These are phyloP conservation scores for Borovskyia barvae DNA, from an alignment of 208 protist species.

Conservation along the genomic window DNA sequence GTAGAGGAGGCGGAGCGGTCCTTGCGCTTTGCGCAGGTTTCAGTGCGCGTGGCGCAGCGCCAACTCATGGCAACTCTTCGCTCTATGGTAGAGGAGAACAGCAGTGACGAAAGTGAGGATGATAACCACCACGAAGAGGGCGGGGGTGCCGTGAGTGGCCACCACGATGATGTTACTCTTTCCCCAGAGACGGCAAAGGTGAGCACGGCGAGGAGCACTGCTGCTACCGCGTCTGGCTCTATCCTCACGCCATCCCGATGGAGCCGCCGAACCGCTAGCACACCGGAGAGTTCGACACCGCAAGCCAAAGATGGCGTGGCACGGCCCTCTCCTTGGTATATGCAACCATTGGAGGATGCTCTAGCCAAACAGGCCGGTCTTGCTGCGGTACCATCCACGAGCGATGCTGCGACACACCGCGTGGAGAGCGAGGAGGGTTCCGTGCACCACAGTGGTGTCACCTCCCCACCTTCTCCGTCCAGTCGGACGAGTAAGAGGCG, in stretches of 20 bases:
- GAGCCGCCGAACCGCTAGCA: neutral
- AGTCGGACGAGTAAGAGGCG: too few species aligned
- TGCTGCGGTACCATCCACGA: neutral
- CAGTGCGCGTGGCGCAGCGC: slow-evolving; percentile 16
- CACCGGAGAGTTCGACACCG: neutral
- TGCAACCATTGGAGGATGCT: slow-evolving; percentile 8
- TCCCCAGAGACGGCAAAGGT: neutral
- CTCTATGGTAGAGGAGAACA: slow-evolving; percentile 20
- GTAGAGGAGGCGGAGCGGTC: slow-evolving; percentile 56
- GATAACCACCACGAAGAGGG: slow-evolving; percentile 7
- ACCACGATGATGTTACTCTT: neutral
- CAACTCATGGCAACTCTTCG: slow-evolving; percentile 28
- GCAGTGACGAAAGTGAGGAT: slow-evolving; percentile 3
- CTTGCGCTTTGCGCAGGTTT: slow-evolving; percentile 22
- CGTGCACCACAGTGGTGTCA: too few species aligned
- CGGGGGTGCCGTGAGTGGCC: neutral
- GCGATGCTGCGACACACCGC: neutral
- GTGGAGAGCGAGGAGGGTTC: too few species aligned
- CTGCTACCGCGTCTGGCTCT: neutral
- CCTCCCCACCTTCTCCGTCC: too few species aligned
- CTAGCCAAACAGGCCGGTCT: slow-evolving; percentile 1
- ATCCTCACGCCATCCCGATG: slow-evolving; percentile 17
- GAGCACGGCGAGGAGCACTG: neutral
- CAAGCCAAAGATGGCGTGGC: neutral
- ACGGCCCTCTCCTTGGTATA: slow-evolving; percentile 6